phyloP scores from a whole-genome alignment of 2,329 filamentous ascomycete genomes.

The Exserohilum turcica region DNA sequence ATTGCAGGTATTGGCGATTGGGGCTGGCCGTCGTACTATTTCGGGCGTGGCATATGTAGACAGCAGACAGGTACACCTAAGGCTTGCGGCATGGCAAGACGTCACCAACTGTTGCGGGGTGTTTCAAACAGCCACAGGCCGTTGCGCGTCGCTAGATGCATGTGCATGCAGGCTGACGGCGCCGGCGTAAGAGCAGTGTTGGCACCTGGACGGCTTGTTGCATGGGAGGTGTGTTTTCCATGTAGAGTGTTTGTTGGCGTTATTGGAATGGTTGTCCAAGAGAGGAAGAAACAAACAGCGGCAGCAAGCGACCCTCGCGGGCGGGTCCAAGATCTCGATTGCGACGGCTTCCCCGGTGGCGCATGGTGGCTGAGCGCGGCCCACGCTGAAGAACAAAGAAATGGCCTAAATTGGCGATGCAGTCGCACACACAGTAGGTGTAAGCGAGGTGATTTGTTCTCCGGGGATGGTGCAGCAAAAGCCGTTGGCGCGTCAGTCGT shows the following conservation, averaged over 20 bases:
- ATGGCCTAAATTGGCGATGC: background rate
- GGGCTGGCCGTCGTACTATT: background rate
- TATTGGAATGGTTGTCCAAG: conserved; percentile 5
- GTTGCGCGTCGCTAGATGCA: conserved; percentile 1
- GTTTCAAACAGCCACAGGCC: conserved; percentile 13
- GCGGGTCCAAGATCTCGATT: background rate
- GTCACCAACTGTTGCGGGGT: background rate
- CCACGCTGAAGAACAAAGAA: conserved; percentile 3
- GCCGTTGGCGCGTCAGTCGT: conserved; percentile 2
- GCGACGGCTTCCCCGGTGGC: conserved; percentile 1
- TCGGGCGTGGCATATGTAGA: background rate
- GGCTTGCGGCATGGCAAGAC: background rate
- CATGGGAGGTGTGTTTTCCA: background rate
- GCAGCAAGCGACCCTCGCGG: background rate
- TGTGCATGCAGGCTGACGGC: background rate
- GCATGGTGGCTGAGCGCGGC: background rate
- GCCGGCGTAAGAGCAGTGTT: background rate
- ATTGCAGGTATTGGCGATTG: background rate
- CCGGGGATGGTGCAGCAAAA: conserved; percentile 2
- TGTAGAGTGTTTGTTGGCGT: background rate
- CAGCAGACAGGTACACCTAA: background rate
- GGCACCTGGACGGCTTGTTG: background rate
- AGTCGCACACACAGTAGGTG: background rate
- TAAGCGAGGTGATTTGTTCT: conserved; percentile 10
- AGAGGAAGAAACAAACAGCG: conserved; percentile 6